phyloP scores from a whole-genome alignment of 2,329 filamentous ascomycete genomes.

The Fusarium vanettenii region DNA sequence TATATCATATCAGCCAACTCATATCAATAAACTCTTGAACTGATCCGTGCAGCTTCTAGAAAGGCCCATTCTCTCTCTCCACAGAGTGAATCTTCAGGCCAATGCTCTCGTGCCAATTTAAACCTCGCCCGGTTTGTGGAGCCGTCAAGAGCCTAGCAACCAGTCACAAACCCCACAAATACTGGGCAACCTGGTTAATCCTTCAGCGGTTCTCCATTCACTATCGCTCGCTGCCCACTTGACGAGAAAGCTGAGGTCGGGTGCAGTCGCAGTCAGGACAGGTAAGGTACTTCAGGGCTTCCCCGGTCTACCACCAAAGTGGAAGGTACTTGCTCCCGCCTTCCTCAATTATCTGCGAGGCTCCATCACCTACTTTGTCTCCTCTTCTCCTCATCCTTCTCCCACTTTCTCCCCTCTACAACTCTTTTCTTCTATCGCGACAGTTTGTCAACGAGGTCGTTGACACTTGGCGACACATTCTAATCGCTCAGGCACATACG shows the following conservation, averaged over 20 bases:
- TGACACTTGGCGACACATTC: slow-evolving; percentile 14
- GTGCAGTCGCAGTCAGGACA: slow-evolving; percentile 10
- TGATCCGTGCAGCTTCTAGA: slow-evolving; percentile 20
- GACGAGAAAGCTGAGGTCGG: background rate
- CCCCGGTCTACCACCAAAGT: slow-evolving; percentile 40
- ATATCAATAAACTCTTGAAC: background rate
- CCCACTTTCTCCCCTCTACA: slow-evolving; percentile 3
- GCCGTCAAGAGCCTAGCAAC: slow-evolving; percentile 14
- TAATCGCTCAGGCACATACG: slow-evolving; percentile 7
- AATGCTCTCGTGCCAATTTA: slow-evolving; percentile 12
- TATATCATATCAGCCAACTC: background rate
- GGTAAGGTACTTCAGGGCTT: slow-evolving; percentile 17
- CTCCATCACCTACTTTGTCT: slow-evolving; percentile 26
- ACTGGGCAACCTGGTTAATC: background rate
- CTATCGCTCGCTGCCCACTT: background rate
- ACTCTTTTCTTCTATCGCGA: slow-evolving; percentile 6
- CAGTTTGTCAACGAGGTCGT: slow-evolving; percentile 4
- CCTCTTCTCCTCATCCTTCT: slow-evolving; percentile 15
- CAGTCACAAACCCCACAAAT: slow-evolving; percentile 36
- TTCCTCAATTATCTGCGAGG: slow-evolving; percentile 4
- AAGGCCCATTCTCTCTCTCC: background rate
- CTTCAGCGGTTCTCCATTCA: background rate
- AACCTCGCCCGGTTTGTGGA: slow-evolving; percentile 22
- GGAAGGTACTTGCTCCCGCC: slow-evolving; percentile 40
- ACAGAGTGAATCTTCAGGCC: background rate